Evolutionary conservation across 768 basidiomycete genomes (phyloP).

Genomic region (Trametes maxima): DNA sequence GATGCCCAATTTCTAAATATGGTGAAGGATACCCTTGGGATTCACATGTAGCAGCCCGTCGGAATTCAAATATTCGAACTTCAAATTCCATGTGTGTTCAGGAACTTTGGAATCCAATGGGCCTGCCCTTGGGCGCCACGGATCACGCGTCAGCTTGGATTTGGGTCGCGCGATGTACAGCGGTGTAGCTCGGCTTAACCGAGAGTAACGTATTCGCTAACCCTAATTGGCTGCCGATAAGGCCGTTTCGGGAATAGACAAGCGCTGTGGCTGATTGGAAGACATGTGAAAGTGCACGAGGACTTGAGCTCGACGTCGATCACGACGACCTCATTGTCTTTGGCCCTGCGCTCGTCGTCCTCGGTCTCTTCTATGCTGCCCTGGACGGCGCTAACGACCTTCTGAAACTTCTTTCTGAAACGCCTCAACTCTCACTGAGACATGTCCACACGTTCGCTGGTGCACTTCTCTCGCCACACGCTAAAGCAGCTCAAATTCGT

Average conservation of each 20-base stretch:
- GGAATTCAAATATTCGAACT: no score
- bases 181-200: no score
- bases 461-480: conserved; percentile 50
- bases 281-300: conserved; percentile 7
- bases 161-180: no score
- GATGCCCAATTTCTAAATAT: no score
- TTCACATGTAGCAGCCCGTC: no score
- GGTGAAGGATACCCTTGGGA: no score
- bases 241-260: not conserved
- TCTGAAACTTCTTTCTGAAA: not conserved
- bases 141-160: no score
- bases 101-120: no score
- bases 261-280: not conserved
- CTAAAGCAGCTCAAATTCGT: conserved; percentile 75
- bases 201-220: not conserved
- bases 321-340: conserved; percentile 11
- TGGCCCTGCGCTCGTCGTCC: not conserved
- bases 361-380: not conserved
- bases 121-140: no score
- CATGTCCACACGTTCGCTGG: conserved; percentile 27
- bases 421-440: not conserved
- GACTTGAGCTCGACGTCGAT: conserved; percentile 10
- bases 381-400: not conserved
- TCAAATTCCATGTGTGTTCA: no score
- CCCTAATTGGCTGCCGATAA: not conserved